phyloP scores from a whole-genome alignment of 2,329 filamentous ascomycete genomes.

The Chaetoscypha palmicola region DNA sequence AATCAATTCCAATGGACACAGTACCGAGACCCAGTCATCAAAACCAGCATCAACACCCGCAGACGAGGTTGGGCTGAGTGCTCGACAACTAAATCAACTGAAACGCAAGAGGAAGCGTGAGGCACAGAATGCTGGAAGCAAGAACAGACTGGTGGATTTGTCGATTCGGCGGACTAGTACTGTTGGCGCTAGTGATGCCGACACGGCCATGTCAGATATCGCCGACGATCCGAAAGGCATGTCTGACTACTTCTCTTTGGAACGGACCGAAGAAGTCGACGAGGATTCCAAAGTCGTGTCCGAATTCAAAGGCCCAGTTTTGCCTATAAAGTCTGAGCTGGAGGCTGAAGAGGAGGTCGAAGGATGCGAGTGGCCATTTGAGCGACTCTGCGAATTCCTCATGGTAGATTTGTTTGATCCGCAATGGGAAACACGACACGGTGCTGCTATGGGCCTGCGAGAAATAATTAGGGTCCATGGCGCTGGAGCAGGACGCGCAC shows the following conservation, averaged over 20 bases:
- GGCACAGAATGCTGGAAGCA: conserved; percentile 81
- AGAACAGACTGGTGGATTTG: conserved; percentile 83
- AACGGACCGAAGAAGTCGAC: conserved; percentile 68
- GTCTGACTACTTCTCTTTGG: conserved; percentile 84
- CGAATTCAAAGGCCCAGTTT: conserved; percentile 81
- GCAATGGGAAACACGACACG: conserved; percentile 92
- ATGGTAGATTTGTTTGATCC: conserved; percentile 90
- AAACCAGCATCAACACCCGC: conserved; percentile 31
- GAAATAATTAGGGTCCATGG: conserved; percentile 92
- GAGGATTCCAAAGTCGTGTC: conserved; percentile 90
- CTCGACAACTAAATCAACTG: conserved; percentile 86
- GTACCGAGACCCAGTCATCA: conserved; percentile 34
- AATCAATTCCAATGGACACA: conserved; percentile 33
- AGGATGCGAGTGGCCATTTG: conserved; percentile 87
- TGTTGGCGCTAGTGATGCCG: conserved; percentile 15
- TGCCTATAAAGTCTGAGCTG: conserved; percentile 80
- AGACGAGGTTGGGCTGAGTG: conserved; percentile 73
- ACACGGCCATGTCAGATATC: conserved; percentile 44
- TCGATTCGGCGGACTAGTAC: conserved; percentile 48
- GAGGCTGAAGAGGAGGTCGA: conserved; percentile 70
- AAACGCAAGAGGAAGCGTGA: conserved; percentile 92
- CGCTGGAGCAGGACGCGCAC: conserved; percentile 71
- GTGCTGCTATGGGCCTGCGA: conserved; percentile 88
- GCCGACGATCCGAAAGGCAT: conserved; percentile 55
- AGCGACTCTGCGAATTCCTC: conserved; percentile 87